Percentiles rank a stretch among this genome's conserved stretches.
Conservation (phyloP, 768 basidiomycete genomes). For the Naganishia antarctica region DNA sequence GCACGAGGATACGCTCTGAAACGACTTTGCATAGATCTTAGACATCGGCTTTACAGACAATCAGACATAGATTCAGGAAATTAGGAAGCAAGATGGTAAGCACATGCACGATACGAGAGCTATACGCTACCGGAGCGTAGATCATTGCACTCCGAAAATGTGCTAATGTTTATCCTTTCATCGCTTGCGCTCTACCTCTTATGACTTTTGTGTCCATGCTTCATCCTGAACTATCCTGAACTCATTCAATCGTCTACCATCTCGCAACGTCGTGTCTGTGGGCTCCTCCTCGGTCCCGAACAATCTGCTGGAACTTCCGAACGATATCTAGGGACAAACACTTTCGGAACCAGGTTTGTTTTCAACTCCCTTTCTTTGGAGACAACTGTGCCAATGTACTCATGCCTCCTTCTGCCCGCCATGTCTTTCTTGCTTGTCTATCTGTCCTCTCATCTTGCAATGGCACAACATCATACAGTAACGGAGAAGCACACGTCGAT, state of each 20-base stretch:
- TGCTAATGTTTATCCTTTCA: no score
- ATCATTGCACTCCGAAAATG: background rate
- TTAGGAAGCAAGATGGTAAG: background rate
- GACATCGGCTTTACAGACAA: background rate
- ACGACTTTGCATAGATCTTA: background rate
- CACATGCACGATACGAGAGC: background rate
- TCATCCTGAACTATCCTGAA: background rate
- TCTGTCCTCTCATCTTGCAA: background rate
- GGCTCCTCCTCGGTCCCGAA: background rate
- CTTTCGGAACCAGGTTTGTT: conserved; percentile 46
- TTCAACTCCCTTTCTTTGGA: background rate
- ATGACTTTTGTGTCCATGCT: background rate
- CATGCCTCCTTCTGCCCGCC: background rate
- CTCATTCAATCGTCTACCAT: background rate
- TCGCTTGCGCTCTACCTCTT: background rate
- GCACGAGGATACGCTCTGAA: background rate
- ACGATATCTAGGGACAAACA: conserved; percentile 44
- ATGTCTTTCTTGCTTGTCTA: background rate
- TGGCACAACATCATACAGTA: conserved; percentile 51
- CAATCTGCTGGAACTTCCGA: background rate
- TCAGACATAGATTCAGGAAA: background rate
- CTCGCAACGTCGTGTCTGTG: background rate
- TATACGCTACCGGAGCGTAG: background rate
- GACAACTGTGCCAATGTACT: background rate
- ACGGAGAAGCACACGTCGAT: conserved; percentile 68